Conservation (phyloP, 495 filamentous ascomycete genomes). For the Cetradonia linearis region DNA sequence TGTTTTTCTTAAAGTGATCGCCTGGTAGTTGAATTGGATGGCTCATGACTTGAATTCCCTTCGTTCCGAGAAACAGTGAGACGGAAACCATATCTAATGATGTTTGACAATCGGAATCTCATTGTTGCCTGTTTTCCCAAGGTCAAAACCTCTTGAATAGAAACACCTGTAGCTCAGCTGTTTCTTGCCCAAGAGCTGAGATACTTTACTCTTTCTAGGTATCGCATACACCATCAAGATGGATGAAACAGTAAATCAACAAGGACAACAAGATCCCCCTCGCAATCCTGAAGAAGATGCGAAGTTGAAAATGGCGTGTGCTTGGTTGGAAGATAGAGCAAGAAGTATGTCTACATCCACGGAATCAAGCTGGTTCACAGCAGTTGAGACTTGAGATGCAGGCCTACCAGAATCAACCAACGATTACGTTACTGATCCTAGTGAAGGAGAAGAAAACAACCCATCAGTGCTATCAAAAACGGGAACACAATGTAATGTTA, state of each 20-base stretch:
- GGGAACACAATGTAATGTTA: not conserved
- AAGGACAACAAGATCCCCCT: not conserved
- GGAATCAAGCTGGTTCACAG: not conserved
- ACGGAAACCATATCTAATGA: too few relatives aligned
- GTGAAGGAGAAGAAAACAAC: too few relatives aligned
- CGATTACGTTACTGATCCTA: too few relatives aligned
- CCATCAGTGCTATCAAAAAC: too few relatives aligned
- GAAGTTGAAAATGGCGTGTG: not conserved
- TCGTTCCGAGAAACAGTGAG: too few relatives aligned
- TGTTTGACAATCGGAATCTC: too few relatives aligned
- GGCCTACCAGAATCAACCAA: too few relatives aligned
- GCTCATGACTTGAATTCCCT: too few relatives aligned
- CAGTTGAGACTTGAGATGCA: too few relatives aligned
- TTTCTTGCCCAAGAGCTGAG: not conserved
- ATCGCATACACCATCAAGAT: not conserved
- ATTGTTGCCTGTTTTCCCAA: too few relatives aligned
- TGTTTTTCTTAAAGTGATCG: too few relatives aligned
- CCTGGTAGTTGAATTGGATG: too few relatives aligned
- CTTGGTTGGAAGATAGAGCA: not conserved
- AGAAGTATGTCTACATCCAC: not conserved
- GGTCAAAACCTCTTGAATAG: not conserved
- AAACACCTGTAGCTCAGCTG: not conserved
- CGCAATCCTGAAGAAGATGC: not conserved
- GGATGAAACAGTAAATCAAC: not conserved
- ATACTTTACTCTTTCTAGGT: not conserved